Evolutionary conservation across 2,329 filamentous ascomycete species (phyloP).

Genomic region (Cytospora paraplurivora): DNA sequence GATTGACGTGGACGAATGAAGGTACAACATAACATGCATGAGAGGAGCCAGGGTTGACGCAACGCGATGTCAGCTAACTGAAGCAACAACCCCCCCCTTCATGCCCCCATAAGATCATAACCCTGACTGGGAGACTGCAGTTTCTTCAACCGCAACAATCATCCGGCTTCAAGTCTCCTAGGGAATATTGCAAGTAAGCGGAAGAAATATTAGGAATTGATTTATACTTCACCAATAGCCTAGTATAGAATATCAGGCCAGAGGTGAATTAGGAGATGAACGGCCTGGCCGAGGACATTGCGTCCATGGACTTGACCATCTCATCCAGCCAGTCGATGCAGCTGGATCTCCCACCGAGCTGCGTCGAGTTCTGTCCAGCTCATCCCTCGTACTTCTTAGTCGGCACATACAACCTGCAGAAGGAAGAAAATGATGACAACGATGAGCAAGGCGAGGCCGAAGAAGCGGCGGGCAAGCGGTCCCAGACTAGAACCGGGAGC

Average conservation of each 20-base stretch:
- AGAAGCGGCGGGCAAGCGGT: slow-evolving; percentile 36
- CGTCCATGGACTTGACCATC: slow-evolving; percentile 32
- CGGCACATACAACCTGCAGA: slow-evolving; percentile 80
- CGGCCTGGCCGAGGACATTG: slow-evolving; percentile 24
- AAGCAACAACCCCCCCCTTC: background rate
- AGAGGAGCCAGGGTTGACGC: background rate
- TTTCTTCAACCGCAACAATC: background rate
- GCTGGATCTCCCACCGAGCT: slow-evolving; percentile 73
- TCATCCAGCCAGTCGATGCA: slow-evolving; percentile 51
- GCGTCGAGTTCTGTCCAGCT: slow-evolving; percentile 71
- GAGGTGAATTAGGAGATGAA: slow-evolving; percentile 19
- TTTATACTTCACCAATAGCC: background rate
- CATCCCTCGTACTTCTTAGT: slow-evolving; percentile 70
- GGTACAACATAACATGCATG: slow-evolving; percentile 1
- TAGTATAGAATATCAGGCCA: too few relatives aligned
- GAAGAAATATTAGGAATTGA: background rate
- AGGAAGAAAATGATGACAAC: slow-evolving; percentile 36
- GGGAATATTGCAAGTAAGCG: background rate
- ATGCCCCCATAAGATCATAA: background rate
- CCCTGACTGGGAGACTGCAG: background rate
- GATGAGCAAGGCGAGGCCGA: slow-evolving; percentile 32
- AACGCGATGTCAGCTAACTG: background rate
- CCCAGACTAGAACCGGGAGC: slow-evolving; percentile 72
- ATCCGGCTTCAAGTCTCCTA: background rate
- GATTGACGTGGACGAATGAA: slow-evolving; percentile 3